phyloP scores from a whole-genome alignment of 345 rosid species.

The Carallia pectinifolia region DNA sequence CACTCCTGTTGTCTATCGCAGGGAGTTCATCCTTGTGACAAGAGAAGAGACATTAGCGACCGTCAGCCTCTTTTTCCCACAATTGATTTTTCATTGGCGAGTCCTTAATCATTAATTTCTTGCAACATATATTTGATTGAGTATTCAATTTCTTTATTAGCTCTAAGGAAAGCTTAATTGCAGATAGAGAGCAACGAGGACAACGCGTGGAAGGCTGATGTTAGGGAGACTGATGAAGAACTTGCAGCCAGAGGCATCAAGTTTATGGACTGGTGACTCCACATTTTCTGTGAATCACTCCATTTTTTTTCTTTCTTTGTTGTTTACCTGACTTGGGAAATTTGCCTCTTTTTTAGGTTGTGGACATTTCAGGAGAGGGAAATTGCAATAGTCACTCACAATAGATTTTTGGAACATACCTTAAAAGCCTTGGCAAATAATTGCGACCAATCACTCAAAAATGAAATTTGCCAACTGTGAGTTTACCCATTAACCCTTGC shows the following conservation, averaged over 20 bases:
- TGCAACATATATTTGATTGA: not conserved
- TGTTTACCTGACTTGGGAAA: too few species aligned
- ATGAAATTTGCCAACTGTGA: slow-evolving; percentile 37
- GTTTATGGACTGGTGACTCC: slow-evolving; percentile 53
- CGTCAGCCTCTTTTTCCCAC: slow-evolving; percentile 53
- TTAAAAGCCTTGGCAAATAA: slow-evolving; percentile 45
- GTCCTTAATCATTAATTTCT: slow-evolving; percentile 4
- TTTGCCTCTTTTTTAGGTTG: slow-evolving; percentile 40
- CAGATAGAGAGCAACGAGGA: slow-evolving; percentile 80
- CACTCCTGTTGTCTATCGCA: slow-evolving; percentile 13
- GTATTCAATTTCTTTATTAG: not conserved
- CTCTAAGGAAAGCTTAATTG: not conserved
- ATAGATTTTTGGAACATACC: slow-evolving; percentile 58
- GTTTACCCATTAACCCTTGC: not conserved
- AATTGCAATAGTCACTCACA: slow-evolving; percentile 74
- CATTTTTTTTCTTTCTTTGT: not conserved
- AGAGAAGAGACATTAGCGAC: slow-evolving; percentile 58
- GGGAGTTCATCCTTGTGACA: slow-evolving; percentile 80
- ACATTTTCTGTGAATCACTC: not conserved
- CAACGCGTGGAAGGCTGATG: slow-evolving; percentile 46
- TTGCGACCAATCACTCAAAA: slow-evolving; percentile 19
- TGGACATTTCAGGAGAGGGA: slow-evolving; percentile 77
- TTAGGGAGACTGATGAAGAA: slow-evolving; percentile 49
- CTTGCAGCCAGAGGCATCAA: slow-evolving; percentile 57
- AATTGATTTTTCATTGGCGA: slow-evolving; percentile 68